Conservation (phyloP, 352 stramenopile genomes). For the Globisporangium alternatum region DNA sequence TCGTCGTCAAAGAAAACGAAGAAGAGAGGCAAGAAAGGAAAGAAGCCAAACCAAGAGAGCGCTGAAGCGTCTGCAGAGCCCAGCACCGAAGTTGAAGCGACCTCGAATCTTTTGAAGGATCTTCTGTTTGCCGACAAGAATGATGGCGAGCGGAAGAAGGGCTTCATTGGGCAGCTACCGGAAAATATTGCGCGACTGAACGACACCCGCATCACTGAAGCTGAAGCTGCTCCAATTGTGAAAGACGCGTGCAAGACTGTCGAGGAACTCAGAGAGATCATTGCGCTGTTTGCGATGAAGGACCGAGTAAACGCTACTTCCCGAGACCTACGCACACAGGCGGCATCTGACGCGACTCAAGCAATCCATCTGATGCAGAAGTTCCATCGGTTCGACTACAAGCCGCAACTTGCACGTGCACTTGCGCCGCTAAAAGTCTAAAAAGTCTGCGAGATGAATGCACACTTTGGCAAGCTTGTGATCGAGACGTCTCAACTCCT, state of each 20-base stretch:
- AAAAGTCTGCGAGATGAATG: conserved; percentile 11
- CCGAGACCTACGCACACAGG: conserved; percentile 2
- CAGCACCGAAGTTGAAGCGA: background rate
- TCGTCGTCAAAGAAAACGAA: conserved; percentile 27
- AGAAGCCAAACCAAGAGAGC: background rate
- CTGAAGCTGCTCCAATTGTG: background rate
- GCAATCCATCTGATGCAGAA: conserved; percentile 31
- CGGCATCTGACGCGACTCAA: conserved; percentile 6
- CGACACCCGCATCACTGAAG: background rate
- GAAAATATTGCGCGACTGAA: background rate
- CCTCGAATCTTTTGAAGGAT: conserved; percentile 8
- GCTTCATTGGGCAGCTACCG: background rate
- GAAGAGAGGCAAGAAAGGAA: conserved; percentile 9
- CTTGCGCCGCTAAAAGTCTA: conserved; percentile 17
- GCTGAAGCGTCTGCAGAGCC: too few species aligned
- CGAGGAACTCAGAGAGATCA: background rate
- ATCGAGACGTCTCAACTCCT: conserved; percentile 18
- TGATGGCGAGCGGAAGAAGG: background rate
- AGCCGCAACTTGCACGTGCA: background rate
- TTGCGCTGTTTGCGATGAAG: background rate
- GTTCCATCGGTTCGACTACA: conserved; percentile 22
- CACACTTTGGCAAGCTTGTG: conserved; percentile 19
- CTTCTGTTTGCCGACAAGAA: conserved; percentile 14
- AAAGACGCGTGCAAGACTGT: background rate
- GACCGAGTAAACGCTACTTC: conserved; percentile 7